These are phyloP conservation scores for Fusarium equiseti DNA, from an alignment of 2,329 filamentous ascomycete species.

Conservation along the genomic window DNA sequence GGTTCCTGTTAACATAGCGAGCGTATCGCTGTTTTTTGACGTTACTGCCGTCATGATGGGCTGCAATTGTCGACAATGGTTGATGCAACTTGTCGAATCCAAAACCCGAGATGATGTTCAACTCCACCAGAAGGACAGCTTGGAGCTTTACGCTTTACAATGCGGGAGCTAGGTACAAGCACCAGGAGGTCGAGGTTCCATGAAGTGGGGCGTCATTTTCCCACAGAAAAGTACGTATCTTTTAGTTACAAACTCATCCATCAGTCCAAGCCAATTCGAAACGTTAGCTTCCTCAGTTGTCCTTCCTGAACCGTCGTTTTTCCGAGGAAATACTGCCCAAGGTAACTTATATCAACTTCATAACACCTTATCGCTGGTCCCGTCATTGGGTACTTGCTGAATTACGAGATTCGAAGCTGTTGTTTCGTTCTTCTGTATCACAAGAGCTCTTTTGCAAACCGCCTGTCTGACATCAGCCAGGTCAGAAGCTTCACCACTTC, in stretches of 20 bases:
- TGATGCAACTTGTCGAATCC: conserved; percentile 52
- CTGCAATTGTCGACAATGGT: conserved; percentile 51
- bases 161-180: conserved; percentile 23
- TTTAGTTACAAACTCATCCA: neutral
- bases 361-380: neutral
- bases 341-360: conserved; percentile 15
- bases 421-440: neutral
- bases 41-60: conserved; percentile 61
- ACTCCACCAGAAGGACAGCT: conserved; percentile 58
- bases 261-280: neutral
- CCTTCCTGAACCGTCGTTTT: conserved; percentile 39
- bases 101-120: conserved; percentile 44
- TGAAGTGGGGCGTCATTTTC: conserved; percentile 11
- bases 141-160: conserved; percentile 55
- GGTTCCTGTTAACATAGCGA: conserved; percentile 82
- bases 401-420: neutral
- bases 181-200: conserved; percentile 19
- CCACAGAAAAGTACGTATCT: conserved; percentile 40
- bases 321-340: conserved; percentile 30
- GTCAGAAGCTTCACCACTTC: neutral
- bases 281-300: conserved; percentile 7
- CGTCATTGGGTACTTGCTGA: neutral
- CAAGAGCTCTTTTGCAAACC: neutral
- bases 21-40: conserved; percentile 62
- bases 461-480: neutral